Base-by-base conservation (phyloP, 129 eudicot genomes). In the Flaveria linearis region DNA sequence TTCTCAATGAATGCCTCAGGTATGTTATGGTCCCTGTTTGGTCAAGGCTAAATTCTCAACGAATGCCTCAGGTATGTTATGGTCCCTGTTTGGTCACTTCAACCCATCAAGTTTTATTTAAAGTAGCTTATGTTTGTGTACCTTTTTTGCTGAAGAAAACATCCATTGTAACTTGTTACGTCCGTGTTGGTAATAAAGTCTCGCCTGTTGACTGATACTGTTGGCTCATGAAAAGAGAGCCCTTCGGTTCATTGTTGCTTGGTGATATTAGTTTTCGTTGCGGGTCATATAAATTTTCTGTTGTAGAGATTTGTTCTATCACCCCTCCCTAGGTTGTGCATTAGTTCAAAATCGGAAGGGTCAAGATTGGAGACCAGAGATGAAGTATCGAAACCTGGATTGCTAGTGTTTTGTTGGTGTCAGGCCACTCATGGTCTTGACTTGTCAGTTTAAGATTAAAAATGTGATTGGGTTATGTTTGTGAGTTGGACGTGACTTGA, bases 41-140 rank as follows among this genome's bases (percentile, higher is more conserved):
- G 76, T 39, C 51, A 51, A 87, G 97, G 80, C 72, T 83, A 63
- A 77, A 85, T 77, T 82, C 89, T 60, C 53, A 84, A 26, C 81
- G 68, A 84, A 60, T 50, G 71, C 71, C 46, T 73, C 52, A 55
- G 51, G 67, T 71, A 71, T 33, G 28, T 3, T 23, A 25, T 69
- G 20, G 49, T 7, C 53, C 45, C 33, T 69, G 8, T 70, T 70
- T 57, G 62, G 76, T 39, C 51, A 51, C 42, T 23, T 39, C 52
- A 63, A 10, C 63, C 49, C n/a, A 25, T 42, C 26, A 7, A 42
- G 36, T 23, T 63, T 51, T 2, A 41, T 36, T 56, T 30, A 26
- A 14, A 68, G 69, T 68, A 68, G 74, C 49, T 0, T 47, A 78
- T 69, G 69, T 18, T 22, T 69, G 33, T 69, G 25, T 56, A 55